Evolutionary conservation across 2,329 filamentous ascomycete species (phyloP).

Genomic region (Pleomassaria siparia): DNA sequence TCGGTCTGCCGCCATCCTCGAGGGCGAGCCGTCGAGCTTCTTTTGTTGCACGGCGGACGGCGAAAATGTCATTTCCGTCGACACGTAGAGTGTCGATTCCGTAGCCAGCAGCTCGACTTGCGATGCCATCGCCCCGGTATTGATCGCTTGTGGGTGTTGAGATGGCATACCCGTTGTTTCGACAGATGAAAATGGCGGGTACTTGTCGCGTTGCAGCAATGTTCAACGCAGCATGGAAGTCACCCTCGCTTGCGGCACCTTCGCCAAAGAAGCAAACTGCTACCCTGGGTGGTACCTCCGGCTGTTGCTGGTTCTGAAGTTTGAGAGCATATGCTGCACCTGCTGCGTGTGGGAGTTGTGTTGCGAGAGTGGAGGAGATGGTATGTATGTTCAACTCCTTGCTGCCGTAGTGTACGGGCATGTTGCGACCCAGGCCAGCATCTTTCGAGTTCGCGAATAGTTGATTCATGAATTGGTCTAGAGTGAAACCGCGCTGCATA

Average conservation of each 20-base stretch:
- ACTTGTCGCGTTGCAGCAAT: constrained; percentile 88
- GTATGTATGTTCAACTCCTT: constrained; percentile 83
- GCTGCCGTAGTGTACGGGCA: constrained; percentile 96
- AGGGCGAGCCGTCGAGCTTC: constrained; percentile 78
- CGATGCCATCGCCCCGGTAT: constrained; percentile 89
- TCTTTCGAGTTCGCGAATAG: constrained; percentile 87
- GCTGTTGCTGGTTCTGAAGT: constrained; percentile 72
- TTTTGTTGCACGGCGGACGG: constrained; percentile 77
- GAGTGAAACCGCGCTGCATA: constrained; percentile 80
- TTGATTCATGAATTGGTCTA: constrained; percentile 93
- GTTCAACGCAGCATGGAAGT: constrained; percentile 89
- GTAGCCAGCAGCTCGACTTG: constrained; percentile 82
- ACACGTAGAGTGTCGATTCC: constrained; percentile 92
- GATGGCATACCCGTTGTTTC: constrained; percentile 92
- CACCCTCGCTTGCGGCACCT: constrained; percentile 85
- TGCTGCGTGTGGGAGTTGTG: constrained; percentile 84
- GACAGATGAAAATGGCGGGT: constrained; percentile 85
- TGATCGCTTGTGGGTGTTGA: constrained; percentile 87
- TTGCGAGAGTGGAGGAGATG: constrained; percentile 81
- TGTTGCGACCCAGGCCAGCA: constrained; percentile 79
- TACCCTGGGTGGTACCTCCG: constrained; percentile 61
- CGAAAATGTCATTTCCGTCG: constrained; percentile 93
- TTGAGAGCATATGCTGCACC: constrained; percentile 88
- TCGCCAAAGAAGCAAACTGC: constrained; percentile 88
- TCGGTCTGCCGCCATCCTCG: constrained; percentile 74